Evolutionary conservation across 2,329 filamentous ascomycete species (phyloP), one percentile per base, ranked within the genome.

Genomic region (Hypoxylon sp.): DNA sequence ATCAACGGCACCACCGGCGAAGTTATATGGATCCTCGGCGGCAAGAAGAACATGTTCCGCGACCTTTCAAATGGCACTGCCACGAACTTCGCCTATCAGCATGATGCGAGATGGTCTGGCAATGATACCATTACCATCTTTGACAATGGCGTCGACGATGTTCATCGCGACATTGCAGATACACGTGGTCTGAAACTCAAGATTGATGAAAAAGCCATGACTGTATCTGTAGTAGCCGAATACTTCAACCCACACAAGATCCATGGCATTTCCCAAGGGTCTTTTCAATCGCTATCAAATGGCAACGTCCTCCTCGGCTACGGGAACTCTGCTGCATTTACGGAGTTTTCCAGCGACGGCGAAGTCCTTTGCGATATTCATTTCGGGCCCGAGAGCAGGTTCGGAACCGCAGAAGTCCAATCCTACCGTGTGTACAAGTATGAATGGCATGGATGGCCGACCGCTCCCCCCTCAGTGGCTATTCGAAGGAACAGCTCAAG

Each of bases 1-100:
- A 78, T 83, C 44, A 79, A 83, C 55, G 81, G 83, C 14, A 74
- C 75, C 2, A 79, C 78, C 1, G 85, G 85, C 6, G 77, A 82
- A 13, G 77, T 85, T 1, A 77, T 86, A 20, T 88, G 86, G 86
- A 79, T 79, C 17, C 78, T 88, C 2, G 85, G 86, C 49, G 86
- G 86, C 33, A 80, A 80, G 58, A 65, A 75, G 14, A 84, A 82
- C 65, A 77, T 79, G 57, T 85, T 85, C 73, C 63, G 61, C 2
- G 81, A 83, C 64, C 73, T 82, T 4, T 81, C 79, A 1, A 74
- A 77, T 13, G 83, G 81, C 14, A 73, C 75, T 14, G 84, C 84
- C 4, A 84, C 82, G 14, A 80, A 82, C 63, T 84, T 87, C 73
- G 78, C 75, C 59, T 86, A 81, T 80, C 86, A 88, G 71, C 86